Evolutionary conservation across 2,329 filamentous ascomycete species (phyloP), one percentile per base, ranked within the genome.

Genomic region (Coniochaeta ligniaria): DNA sequence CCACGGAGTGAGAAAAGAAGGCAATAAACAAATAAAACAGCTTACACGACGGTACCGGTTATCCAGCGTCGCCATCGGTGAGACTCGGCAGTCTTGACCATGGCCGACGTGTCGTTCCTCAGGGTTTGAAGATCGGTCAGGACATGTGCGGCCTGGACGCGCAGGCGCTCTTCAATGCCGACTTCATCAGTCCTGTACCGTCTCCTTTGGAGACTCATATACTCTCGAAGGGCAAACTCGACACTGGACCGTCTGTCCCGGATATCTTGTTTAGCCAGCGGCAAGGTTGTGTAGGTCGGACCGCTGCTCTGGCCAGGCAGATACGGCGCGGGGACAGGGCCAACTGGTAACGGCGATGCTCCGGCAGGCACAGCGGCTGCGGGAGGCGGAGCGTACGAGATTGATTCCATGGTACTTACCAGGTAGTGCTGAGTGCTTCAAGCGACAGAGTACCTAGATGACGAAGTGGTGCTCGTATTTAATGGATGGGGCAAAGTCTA

Each of bases 61-160:
- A 83, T 65, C 77, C 80, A 83, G 63, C 75, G 75, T 55, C 81
- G 75, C 80, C 81, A 84, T 38, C 83, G 75, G 52, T 79, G 75
- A 36, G 73, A 72, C 68, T 84, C 79, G 0, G 76, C 78, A 12
- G 68, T 70, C 64, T 74, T 78, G 36, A 75, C 73, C 50, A 83
- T 65, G 2, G 70, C 70, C 5, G 74, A 70, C 3, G 84, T 74
- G 62, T 80, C 75, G 24, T 72, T 70, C 22, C 80, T 72, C 63
- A 85, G 67, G 0, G 66, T 69, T 45, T 72, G 74, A 62, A 85
- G 65, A 58, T 83, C 79, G 20, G 69, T 71, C 11, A 81, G 63
- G n/a, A 78, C 73, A 8, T 76, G 63, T 31, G 68, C 73, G 6
- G 75, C 74, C 67, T 82, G 79, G 6, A 66, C 64, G 7, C 76